Percentiles rank a stretch among this genome's conserved stretches.
phyloP scores from a whole-genome alignment of 306 rosid species.

The Bauhinia variegata region DNA sequence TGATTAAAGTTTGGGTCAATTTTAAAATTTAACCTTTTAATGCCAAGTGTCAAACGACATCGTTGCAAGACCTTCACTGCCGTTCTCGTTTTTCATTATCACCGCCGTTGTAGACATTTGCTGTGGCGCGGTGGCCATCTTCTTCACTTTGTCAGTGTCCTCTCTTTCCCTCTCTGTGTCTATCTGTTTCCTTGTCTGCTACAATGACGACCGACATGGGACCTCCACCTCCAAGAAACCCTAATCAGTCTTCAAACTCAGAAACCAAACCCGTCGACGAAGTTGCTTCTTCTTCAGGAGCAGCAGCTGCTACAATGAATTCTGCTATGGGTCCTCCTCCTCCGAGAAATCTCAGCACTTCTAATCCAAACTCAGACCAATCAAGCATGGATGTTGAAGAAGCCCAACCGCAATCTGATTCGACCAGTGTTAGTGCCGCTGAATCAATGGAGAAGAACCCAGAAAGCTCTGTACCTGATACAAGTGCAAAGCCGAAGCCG shows the following conservation, averaged over 20 bases:
- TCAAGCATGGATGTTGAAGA: constrained; percentile 9
- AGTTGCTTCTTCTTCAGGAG: constrained; percentile 12
- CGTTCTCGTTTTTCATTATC: too few relatives aligned
- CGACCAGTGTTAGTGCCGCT: constrained; percentile 16
- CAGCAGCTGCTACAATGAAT: neutral
- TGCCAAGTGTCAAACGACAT: too few relatives aligned
- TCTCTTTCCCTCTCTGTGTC: neutral
- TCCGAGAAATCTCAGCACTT: constrained; percentile 26
- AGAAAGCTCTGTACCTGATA: constrained; percentile 1
- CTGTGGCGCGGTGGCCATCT: too few relatives aligned
- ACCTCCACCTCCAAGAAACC: constrained; percentile 64
- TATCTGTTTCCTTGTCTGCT: neutral
- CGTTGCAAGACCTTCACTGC: too few relatives aligned
- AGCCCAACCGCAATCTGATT: constrained; percentile 20
- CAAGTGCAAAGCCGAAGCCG: constrained; percentile 30
- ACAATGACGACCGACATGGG: constrained; percentile 66
- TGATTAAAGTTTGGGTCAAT: too few relatives aligned
- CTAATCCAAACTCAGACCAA: constrained; percentile 30
- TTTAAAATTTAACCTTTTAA: too few relatives aligned
- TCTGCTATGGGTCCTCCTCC: constrained; percentile 52
- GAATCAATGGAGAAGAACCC: constrained; percentile 33
- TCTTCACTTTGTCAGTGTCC: neutral
- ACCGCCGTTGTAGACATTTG: too few relatives aligned
- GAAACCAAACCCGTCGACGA: constrained; percentile 30
- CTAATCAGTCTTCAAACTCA: constrained; percentile 36